Evolutionary conservation across 352 stramenopile genomes (phyloP).

Genomic region (Elongisporangium senticosum): DNA sequence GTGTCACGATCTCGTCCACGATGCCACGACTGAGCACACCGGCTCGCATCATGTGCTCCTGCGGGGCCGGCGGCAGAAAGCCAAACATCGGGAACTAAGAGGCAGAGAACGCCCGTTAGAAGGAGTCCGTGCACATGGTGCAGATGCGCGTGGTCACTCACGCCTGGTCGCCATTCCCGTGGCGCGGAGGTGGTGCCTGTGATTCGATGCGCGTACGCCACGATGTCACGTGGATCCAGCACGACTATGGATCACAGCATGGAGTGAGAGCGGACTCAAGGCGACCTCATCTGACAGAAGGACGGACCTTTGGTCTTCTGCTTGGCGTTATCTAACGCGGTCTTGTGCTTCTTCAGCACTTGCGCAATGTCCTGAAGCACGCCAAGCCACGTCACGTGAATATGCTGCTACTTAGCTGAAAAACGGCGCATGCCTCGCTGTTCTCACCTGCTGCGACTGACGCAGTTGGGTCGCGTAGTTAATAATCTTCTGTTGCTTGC

Average conservation of each 20-base stretch:
- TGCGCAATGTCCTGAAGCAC: conserved; percentile 37
- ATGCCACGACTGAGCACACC: conserved; percentile 78
- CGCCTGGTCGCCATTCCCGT: conserved; percentile 68
- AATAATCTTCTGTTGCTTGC: conserved; percentile 66
- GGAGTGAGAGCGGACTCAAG: background rate
- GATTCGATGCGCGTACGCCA: conserved; percentile 81
- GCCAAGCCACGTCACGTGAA: background rate
- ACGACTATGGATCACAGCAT: conserved; percentile 25
- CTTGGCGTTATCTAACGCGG: conserved; percentile 51
- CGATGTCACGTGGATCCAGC: conserved; percentile 58
- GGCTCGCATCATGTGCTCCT: conserved; percentile 82
- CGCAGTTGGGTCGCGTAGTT: conserved; percentile 63
- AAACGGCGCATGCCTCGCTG: too few species aligned
- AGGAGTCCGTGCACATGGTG: background rate
- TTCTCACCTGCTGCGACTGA: conserved; percentile 43
- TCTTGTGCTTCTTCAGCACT: conserved; percentile 64
- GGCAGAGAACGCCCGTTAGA: conserved; percentile 1
- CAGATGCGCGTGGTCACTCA: conserved; percentile 19
- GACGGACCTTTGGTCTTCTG: conserved; percentile 42
- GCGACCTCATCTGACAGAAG: background rate
- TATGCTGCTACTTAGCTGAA: too few species aligned
- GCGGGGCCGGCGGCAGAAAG: conserved; percentile 78
- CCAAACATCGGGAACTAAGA: conserved; percentile 80
- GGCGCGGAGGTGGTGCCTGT: conserved; percentile 69
- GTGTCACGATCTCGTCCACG: conserved; percentile 74